Evolutionary conservation across 202 grass and related monocot species (phyloP), one percentile per base, ranked within the genome.

Genomic region (Panicum hallii): DNA sequence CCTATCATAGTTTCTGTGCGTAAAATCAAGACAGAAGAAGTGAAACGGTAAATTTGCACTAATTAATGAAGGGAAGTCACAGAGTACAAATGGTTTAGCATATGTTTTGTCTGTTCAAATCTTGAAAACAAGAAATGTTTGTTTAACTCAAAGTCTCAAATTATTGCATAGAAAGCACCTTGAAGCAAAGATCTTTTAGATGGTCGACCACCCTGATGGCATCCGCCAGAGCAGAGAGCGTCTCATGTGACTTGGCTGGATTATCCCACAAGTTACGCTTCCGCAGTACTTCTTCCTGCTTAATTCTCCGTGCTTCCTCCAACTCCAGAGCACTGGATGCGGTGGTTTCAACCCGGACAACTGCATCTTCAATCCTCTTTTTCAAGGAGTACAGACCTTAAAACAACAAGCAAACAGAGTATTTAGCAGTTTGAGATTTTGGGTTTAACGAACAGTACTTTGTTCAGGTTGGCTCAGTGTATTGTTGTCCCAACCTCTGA

Each of bases 121-220:
- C 7, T 26, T 55, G 20, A 74, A 1, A 64, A 61, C 73, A 23
- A 32, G 86, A 64, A 85, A 50, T 42, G 75, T 71, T 54, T 47
- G 16, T n/a, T 75, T 9, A 85, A 89, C 84, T 87, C 75, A 91
- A 82, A 85, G 50, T 80, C 84, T 87, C 75, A 91, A 82, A 85
- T 57, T 80, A 43, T 44, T 50, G 45, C 76, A 64, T 75, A 85
- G 80, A 77, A 90, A 81, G 54, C 85, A 95, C 96, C 96, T 99
- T 93, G 84, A 86, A 92, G 87, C 72, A 79, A 80, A 99, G 88
- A 85, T 99, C 96, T 78, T 92, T 99, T 79, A 99, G 93, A 87
- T 75, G 82, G 81, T 99, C 90, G 5, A 99, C 93, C 65, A 92
- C 81, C 48, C 80, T 92, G 48, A 87, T 81, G 22, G 91, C 67